A percentile compares a stretch with the other conserved stretches of the same genome.
These are phyloP conservation scores for Dictyostelium citrinum DNA, from an alignment of 78 protist species.

Conservation along the genomic window DNA sequence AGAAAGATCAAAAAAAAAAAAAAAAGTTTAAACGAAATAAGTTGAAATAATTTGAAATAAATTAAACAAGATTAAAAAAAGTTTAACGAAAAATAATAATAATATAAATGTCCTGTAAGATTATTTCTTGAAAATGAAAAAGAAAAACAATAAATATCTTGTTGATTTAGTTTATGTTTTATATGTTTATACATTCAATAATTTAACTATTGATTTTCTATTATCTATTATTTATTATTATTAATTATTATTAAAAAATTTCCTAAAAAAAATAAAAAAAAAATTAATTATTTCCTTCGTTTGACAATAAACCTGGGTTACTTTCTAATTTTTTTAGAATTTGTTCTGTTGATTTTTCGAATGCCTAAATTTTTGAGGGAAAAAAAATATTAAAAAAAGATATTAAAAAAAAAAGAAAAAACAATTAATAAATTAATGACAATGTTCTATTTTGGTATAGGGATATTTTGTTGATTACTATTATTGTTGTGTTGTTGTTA, in stretches of 20 bases:
- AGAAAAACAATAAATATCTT: not conserved
- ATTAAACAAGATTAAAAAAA: not conserved
- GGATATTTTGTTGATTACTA: no score
- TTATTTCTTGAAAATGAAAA: no score
- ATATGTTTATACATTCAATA: not conserved
- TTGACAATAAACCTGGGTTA: slow-evolving; percentile 9
- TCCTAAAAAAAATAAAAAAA: not conserved
- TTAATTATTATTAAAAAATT: not conserved
- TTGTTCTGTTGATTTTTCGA: slow-evolving; percentile 45
- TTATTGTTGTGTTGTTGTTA: no score
- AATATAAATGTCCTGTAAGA: not conserved
- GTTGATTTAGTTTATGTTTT: not conserved
- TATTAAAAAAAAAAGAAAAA: not conserved
- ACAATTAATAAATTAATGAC: not conserved
- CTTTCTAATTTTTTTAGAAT: slow-evolving; percentile 23
- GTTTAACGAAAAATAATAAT: no score
- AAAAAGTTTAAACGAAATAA: not conserved
- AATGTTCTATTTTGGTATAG: no score
- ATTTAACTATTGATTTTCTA: not conserved
- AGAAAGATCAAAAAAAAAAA: not conserved
- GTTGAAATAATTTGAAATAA: not conserved
- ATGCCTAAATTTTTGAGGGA: not conserved
- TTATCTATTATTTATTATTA: not conserved
- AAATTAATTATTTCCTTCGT: not conserved
- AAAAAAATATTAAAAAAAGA: not conserved